A percentile compares a stretch with the other conserved stretches of the same genome.
phyloP scores from a whole-genome alignment of 176 grass and related monocot species.

The Musa beccarii region DNA sequence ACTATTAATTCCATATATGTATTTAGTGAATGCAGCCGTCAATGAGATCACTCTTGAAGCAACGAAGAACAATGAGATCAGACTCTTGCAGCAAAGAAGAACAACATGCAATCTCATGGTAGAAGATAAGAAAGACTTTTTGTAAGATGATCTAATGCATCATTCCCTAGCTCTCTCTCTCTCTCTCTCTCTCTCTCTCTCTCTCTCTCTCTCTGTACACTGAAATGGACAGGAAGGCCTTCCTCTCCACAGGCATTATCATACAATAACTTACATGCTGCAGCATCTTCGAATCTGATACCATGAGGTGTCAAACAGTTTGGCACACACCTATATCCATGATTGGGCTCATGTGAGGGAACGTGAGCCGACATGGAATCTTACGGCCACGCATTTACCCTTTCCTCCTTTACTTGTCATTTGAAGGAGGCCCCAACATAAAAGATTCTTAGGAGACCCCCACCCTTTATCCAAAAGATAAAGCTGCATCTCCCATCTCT shows the following conservation, averaged over 20 bases:
- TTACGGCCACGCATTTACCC: background rate
- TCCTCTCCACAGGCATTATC: background rate
- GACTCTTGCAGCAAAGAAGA: too few species aligned
- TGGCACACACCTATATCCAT: slow-evolving; percentile 9
- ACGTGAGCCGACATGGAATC: slow-evolving; percentile 16
- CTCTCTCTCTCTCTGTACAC: too few species aligned
- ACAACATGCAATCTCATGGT: too few species aligned
- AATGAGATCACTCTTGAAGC: too few species aligned
- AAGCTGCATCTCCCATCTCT: slow-evolving; percentile 6
- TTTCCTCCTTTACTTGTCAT: background rate
- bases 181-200: too few species aligned
- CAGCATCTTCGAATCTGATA: slow-evolving; percentile 15
- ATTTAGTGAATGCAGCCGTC: too few species aligned
- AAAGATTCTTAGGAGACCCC: slow-evolving; percentile 12
- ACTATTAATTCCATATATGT: too few species aligned
- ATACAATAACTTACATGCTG: slow-evolving; percentile 7
- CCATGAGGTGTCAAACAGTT: slow-evolving; percentile 4
- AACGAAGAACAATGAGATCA: too few species aligned
- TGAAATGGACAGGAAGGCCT: too few species aligned
- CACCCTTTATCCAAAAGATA: slow-evolving; percentile 13
- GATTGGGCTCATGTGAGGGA: slow-evolving; percentile 25
- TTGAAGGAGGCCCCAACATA: slow-evolving; percentile 3
- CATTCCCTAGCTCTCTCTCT: too few species aligned
- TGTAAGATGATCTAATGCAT: too few species aligned
- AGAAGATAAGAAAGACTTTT: too few species aligned